Conservation (phyloP, 495 filamentous ascomycete genomes). For the Parathielavia appendiculata region DNA sequence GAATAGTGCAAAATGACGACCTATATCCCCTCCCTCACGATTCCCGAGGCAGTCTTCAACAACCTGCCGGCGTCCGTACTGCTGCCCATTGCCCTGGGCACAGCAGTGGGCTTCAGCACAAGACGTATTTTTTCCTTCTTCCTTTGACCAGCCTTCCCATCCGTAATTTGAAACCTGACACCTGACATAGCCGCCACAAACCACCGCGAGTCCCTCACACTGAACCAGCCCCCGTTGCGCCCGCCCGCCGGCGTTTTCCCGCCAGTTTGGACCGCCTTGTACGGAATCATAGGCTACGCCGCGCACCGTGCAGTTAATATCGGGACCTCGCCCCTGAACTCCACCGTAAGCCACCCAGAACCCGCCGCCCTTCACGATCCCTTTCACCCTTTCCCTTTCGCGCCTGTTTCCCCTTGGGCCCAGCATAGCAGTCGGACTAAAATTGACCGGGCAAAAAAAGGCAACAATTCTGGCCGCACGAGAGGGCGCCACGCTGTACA, state of each 20-base stretch:
- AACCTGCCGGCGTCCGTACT: constrained; percentile 63
- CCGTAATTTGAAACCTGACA: neutral
- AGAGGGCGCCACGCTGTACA: constrained; percentile 71
- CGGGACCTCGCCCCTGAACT: constrained; percentile 45
- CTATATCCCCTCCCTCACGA: constrained; percentile 56
- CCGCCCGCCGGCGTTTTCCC: constrained; percentile 79
- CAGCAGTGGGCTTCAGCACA: constrained; percentile 56
- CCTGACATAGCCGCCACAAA: constrained; percentile 28
- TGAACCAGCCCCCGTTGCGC: constrained; percentile 73
- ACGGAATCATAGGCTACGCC: constrained; percentile 84
- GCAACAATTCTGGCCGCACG: constrained; percentile 31
- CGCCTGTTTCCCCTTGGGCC: too few relatives aligned
- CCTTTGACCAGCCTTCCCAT: neutral
- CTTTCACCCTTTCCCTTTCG: too few relatives aligned
- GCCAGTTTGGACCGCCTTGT: constrained; percentile 80
- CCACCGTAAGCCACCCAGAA: constrained; percentile 24
- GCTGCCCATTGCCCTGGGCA: constrained; percentile 60
- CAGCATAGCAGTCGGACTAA: neutral
- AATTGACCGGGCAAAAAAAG: neutral
- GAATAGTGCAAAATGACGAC: constrained; percentile 56
- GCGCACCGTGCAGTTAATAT: constrained; percentile 60
- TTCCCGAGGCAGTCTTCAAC: constrained; percentile 61
- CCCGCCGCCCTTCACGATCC: neutral
- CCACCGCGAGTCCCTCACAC: constrained; percentile 56
- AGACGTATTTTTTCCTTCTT: constrained; percentile 43